Percentiles rank a stretch among this genome's conserved stretches.
These are phyloP conservation scores for Phaeomoniella chlamydospora DNA, from an alignment of 2,329 filamentous ascomycete species.

Conservation along the genomic window DNA sequence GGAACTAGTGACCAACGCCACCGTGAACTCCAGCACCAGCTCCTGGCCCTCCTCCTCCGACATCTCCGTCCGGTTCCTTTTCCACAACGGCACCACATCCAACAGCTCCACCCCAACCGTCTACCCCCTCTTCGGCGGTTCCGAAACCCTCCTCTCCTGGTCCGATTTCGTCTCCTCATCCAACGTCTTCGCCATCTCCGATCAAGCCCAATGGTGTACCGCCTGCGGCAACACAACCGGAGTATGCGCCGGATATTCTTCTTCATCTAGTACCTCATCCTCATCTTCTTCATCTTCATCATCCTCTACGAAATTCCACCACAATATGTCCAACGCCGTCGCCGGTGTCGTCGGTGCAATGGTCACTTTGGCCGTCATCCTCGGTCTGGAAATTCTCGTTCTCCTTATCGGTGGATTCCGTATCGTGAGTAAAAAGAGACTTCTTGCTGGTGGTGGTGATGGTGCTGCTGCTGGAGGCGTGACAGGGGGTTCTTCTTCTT, in stretches of 20 bases:
- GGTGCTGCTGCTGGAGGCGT: background rate
- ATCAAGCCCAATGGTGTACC: slow-evolving; percentile 55
- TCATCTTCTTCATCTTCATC: slow-evolving; percentile 14
- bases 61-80: slow-evolving; percentile 45
- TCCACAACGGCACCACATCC: slow-evolving; percentile 45
- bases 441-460: slow-evolving; percentile 13
- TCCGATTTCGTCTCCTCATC: slow-evolving; percentile 50
- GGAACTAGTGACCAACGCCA: slow-evolving; percentile 48
- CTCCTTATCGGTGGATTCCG: slow-evolving; percentile 42
- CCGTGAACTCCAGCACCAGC: slow-evolving; percentile 14
- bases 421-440: slow-evolving; percentile 40
- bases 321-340: slow-evolving; percentile 48
- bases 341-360: slow-evolving; percentile 68
- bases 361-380: slow-evolving; percentile 50
- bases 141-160: slow-evolving; percentile 47
- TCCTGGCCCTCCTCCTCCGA: slow-evolving; percentile 32
- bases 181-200: slow-evolving; percentile 50
- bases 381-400: slow-evolving; percentile 39
- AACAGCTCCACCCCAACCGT: slow-evolving; percentile 28
- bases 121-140: slow-evolving; percentile 48
- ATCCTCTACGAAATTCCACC: slow-evolving; percentile 10
- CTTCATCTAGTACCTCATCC: slow-evolving; percentile 11
- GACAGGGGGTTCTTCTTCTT: too few relatives aligned
- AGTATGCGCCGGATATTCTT: slow-evolving; percentile 39
- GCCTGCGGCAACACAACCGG: slow-evolving; percentile 61